phyloP scores from a whole-genome alignment of 345 rosid genomes.

The Streptanthus diversifolius region DNA sequence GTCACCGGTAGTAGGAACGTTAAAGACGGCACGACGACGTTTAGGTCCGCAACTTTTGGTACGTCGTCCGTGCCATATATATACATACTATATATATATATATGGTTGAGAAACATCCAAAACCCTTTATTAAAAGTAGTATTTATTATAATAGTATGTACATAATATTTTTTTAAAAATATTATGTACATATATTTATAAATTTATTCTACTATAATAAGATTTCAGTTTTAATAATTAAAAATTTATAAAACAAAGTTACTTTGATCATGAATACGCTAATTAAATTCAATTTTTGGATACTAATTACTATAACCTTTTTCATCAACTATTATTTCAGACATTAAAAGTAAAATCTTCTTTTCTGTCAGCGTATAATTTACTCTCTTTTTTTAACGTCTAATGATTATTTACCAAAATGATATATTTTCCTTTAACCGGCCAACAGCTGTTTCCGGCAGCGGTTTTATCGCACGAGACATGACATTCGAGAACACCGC shows the following conservation, averaged over 20 bases:
- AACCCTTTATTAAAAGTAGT: neutral
- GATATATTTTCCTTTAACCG: neutral
- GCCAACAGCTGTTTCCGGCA: conserved; percentile 56
- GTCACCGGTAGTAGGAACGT: conserved; percentile 55
- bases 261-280: neutral
- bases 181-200: neutral
- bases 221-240: no score
- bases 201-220: neutral
- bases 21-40: conserved; percentile 61
- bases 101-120: neutral
- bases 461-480: conserved; percentile 68
- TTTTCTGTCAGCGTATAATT: neutral
- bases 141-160: neutral
- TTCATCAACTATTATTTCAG: neutral
- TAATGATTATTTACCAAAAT: neutral
- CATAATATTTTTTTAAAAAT: no score
- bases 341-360: neutral
- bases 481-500: conserved; percentile 89
- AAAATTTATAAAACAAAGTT: no score
- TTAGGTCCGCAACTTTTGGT: conserved; percentile 85
- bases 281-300: neutral
- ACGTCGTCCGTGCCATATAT: conserved; percentile 28
- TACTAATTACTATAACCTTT: neutral
- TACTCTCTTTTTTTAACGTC: neutral
- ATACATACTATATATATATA: neutral